Conservation (phyloP, 306 rosid genomes). For the Cucumis sativus region DNA sequence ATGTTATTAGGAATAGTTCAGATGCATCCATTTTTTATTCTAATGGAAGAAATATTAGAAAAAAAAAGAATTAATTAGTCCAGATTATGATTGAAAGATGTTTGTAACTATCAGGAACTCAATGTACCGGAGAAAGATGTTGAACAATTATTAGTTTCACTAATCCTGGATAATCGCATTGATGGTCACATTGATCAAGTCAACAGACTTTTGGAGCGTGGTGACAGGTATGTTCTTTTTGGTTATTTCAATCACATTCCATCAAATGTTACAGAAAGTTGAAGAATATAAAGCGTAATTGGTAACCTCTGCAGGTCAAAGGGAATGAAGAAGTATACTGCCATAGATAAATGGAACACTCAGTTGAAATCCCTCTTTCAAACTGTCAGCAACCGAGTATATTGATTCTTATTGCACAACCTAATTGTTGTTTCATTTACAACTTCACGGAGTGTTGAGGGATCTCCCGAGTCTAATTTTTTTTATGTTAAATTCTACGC, state of each 20-base stretch:
- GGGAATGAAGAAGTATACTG: constrained; percentile 91
- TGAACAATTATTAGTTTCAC: constrained; percentile 37
- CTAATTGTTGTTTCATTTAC: background rate
- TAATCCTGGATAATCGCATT: constrained; percentile 85
- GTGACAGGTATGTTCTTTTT: constrained; percentile 43
- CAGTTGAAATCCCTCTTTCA: constrained; percentile 74
- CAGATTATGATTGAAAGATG: background rate
- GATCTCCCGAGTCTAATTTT: background rate
- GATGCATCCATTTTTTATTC: background rate
- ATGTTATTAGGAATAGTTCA: background rate
- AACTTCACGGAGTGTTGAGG: background rate
- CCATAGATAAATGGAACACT: constrained; percentile 88
- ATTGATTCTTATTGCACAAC: constrained; percentile 10
- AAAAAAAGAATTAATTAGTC: background rate
- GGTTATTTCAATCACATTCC: background rate
- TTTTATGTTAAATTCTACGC: background rate
- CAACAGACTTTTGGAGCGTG: constrained; percentile 85
- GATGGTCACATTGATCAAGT: constrained; percentile 98
- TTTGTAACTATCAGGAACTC: constrained; percentile 23
- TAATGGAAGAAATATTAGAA: background rate
- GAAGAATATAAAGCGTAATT: background rate
- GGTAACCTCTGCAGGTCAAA: constrained; percentile 51
- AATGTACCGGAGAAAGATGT: constrained; percentile 45
- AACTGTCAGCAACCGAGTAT: constrained; percentile 70
- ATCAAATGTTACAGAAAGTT: background rate